Conservation (phyloP, 106 monocot genomes). For the Dactylorhiza incarnata region DNA sequence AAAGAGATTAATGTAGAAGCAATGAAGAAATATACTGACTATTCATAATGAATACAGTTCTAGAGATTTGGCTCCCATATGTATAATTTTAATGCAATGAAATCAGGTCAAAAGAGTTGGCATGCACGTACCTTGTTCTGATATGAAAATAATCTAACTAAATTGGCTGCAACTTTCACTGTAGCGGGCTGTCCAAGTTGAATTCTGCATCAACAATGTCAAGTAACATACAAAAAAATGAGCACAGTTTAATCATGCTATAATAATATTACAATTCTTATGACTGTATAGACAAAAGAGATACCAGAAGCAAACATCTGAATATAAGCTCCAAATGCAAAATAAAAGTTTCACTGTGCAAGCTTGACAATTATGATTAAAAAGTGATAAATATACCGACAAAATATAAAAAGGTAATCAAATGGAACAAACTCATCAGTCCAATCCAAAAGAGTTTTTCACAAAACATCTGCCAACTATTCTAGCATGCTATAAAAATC, state of each 20-base stretch:
- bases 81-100: not conserved
- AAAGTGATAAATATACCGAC: not conserved
- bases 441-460: not conserved
- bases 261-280: not conserved
- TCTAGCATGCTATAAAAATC: not conserved
- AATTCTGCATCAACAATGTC: slow-evolving; percentile 41
- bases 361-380: not conserved
- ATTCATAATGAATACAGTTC: not conserved
- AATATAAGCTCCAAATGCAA: not conserved
- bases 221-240: not conserved
- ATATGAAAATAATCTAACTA: slow-evolving; percentile 74
- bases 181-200: slow-evolving; percentile 90
- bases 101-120: not conserved
- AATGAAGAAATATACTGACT: not conserved
- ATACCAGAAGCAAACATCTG: not conserved
- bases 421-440: not conserved
- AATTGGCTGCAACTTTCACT: slow-evolving; percentile 87
- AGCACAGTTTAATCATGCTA: not conserved
- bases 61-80: not conserved
- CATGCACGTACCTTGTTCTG: slow-evolving; percentile 92
- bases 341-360: not conserved
- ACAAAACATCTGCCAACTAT: not conserved
- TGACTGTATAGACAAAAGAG: not conserved
- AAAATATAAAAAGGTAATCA: not conserved
- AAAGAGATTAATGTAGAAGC: not conserved